Evolutionary conservation across 2,329 filamentous ascomycete species (phyloP).

Genomic region (Fusarium tuaranense): DNA sequence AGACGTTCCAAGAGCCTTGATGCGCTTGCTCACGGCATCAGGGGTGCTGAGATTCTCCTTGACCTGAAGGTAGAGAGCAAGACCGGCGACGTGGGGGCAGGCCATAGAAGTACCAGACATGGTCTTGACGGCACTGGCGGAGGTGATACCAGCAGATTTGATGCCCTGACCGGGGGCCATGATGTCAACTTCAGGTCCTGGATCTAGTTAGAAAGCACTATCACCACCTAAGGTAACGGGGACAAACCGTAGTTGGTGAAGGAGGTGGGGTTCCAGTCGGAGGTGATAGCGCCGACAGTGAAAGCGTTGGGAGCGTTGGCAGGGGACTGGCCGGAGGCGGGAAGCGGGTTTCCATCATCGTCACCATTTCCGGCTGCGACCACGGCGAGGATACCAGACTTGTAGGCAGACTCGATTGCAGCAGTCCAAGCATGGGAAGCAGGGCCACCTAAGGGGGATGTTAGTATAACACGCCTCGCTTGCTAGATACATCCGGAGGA

Average conservation of each 20-base stretch:
- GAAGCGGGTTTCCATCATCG: not conserved
- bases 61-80: slow-evolving; percentile 56
- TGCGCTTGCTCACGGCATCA: not conserved
- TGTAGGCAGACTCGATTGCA: slow-evolving; percentile 39
- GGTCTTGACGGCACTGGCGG: slow-evolving; percentile 49
- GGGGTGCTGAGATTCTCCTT: not conserved
- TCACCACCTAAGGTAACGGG: not conserved
- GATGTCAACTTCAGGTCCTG: slow-evolving; percentile 51
- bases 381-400: slow-evolving; percentile 53
- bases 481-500: not conserved
- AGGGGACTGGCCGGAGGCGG: slow-evolving; percentile 33
- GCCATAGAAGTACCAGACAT: slow-evolving; percentile 67
- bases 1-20: not conserved
- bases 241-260: slow-evolving; percentile 60
- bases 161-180: slow-evolving; percentile 58
- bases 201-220: not conserved
- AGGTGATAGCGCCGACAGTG: slow-evolving; percentile 48
- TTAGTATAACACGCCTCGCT: not conserved
- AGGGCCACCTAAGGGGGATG: slow-evolving; percentile 2
- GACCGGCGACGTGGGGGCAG: slow-evolving; percentile 63
- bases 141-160: slow-evolving; percentile 51
- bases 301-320: slow-evolving; percentile 41
- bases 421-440: slow-evolving; percentile 22
- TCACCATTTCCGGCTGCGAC: slow-evolving; percentile 46
- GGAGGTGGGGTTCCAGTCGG: slow-evolving; percentile 47